Base-by-base conservation (phyloP, 345 rosid genomes). In the Punica granatum region DNA sequence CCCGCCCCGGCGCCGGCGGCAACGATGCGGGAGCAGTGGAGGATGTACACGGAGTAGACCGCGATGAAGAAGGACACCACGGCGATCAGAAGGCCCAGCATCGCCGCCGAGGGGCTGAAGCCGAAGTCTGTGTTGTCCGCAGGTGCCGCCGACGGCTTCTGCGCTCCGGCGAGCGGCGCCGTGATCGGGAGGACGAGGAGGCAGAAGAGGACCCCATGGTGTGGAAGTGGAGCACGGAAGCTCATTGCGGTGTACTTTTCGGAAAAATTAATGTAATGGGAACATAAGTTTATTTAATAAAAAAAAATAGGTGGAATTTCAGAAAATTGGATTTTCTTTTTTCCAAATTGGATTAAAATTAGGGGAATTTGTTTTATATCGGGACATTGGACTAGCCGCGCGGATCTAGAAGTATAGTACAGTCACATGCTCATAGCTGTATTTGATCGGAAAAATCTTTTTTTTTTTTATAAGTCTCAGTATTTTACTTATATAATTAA, bases 41-140 rank as follows among this genome's bases (percentile, higher is more conserved):
- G 32, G 15, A 37, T 60, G 43, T 7, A 25, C 23, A 23, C 33
- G 36, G n/a, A 64, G 25, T 64, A 33, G 60, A 7, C 51, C 31
- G 9, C 68, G 46, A 12, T 32, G 1, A 14, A 18, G 63, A 60
- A 15, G 36, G n/a, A 7, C 36, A 35, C 63, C 15, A 18, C 42
- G 18, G 53, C 33, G 32, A 64, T 42, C 53, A 64, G 60, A 68
- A 70, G 74, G 14, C 81, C 74, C 70, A 84, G 84, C 23, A 37
- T 16, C 32, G 25, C 33, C 48, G 18, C 21, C 67, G 72, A 0
- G 89, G 33, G 18, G 33, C 7, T 9, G 60, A 54, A 1, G 60
- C 16, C 33, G 32, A 10, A 11, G 28, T 9, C 12, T 4, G 32
- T 32, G 60, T 25, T 54, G 32, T 2, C 30, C 16, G 1, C 60